A percentile compares a stretch with the other conserved stretches of the same genome.
Conservation (phyloP, 331 rosid genomes). For the Acacia pycnantha region DNA sequence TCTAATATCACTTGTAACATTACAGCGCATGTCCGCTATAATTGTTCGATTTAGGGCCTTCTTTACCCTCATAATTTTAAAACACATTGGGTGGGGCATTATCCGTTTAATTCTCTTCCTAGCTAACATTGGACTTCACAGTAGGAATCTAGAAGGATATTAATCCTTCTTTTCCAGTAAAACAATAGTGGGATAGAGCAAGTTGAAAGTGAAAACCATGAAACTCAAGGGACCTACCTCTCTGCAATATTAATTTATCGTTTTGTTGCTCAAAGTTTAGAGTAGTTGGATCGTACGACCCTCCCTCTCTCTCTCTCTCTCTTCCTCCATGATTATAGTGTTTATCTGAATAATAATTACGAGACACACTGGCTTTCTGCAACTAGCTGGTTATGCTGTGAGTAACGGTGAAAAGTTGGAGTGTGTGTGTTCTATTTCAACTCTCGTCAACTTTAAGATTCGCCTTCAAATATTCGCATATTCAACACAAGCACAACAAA, state of each 20-base stretch:
- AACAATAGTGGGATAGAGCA: background rate
- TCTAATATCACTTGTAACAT: too few relatives aligned
- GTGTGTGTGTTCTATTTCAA: too few relatives aligned
- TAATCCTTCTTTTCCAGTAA: background rate
- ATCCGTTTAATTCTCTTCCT: too few relatives aligned
- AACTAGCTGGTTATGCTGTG: background rate
- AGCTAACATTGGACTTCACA: too few relatives aligned
- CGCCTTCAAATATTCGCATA: background rate
- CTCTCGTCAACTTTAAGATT: background rate
- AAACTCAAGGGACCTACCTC: conserved; percentile 39
- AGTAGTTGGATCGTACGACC: conserved; percentile 36
- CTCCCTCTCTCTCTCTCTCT: background rate
- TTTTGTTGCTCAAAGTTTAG: conserved; percentile 30
- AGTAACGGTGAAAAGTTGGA: background rate
- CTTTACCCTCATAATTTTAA: too few relatives aligned
- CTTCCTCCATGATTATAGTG: conserved; percentile 35
- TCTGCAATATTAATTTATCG: conserved; percentile 19
- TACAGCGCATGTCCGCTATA: too few relatives aligned
- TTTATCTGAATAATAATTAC: conserved; percentile 1
- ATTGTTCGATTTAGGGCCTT: too few relatives aligned
- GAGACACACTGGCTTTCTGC: background rate
- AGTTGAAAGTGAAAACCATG: conserved; percentile 30
- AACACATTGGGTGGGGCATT: too few relatives aligned
- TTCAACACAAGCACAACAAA: background rate
- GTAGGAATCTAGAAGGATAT: too few relatives aligned